Conservation (phyloP, 1,284 basidiomycete species). For the Ustilago sp. region DNA sequence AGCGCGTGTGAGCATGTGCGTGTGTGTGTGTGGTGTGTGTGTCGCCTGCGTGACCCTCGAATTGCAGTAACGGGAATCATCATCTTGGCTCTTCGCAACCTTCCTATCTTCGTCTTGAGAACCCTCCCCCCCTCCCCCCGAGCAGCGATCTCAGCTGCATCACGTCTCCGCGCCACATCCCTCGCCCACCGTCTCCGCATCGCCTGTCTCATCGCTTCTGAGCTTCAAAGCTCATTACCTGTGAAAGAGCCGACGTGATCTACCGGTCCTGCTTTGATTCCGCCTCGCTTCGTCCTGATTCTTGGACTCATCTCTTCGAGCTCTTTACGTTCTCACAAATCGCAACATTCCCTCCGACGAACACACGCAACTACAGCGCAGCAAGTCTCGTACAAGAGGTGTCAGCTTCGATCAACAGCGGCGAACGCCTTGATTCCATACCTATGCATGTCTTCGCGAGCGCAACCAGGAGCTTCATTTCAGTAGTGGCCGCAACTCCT, state of each 20-base stretch:
- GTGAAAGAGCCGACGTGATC: background rate
- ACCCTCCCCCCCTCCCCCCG: background rate
- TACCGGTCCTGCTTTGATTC: background rate
- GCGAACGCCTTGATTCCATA: background rate
- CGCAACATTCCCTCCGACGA: background rate
- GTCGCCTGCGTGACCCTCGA: constrained; percentile 1
- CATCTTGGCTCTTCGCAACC: background rate
- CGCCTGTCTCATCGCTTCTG: background rate
- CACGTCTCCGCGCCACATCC: background rate
- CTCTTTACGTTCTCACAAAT: background rate
- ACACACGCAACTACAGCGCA: background rate
- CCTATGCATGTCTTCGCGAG: constrained; percentile 6
- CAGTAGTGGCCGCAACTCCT: background rate
- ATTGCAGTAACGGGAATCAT: background rate
- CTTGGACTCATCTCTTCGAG: background rate
- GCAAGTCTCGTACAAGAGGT: background rate
- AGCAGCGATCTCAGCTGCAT: background rate
- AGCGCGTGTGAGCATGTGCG: constrained; percentile 5
- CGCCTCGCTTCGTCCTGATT: background rate
- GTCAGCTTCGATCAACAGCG: constrained; percentile 12
- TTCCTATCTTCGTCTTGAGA: background rate
- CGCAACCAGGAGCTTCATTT: background rate
- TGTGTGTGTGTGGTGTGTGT: constrained; percentile 7
- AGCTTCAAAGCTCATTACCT: background rate
- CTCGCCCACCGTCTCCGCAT: background rate